phyloP scores from a whole-genome alignment of 1,139 yeast species.

The Lodderomyces parapsilosis region DNA sequence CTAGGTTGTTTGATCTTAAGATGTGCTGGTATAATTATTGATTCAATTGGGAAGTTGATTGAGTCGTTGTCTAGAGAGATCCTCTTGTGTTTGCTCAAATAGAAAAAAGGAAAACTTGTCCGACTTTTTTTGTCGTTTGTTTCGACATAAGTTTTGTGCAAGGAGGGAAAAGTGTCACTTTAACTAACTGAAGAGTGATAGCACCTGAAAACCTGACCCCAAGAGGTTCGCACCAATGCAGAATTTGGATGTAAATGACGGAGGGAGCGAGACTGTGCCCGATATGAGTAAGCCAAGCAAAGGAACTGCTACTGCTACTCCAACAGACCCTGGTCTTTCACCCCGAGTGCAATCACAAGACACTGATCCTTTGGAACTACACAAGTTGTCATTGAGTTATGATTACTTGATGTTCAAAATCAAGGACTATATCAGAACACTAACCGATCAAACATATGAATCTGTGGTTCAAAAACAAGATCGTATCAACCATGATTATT shows the following conservation, averaged over 20 bases:
- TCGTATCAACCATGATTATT: constrained; percentile 31
- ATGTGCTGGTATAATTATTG: too few species aligned
- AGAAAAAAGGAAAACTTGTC: neutral
- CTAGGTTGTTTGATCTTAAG: too few species aligned
- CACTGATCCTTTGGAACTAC: constrained; percentile 64
- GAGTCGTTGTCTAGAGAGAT: neutral
- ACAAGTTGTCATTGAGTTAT: constrained; percentile 55
- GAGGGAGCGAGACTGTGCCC: neutral
- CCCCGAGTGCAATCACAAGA: constrained; percentile 20
- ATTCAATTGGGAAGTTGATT: neutral
- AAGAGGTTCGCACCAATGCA: neutral
- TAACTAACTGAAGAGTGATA: too few species aligned
- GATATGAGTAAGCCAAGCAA: neutral
- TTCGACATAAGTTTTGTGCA: neutral
- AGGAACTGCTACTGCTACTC: neutral
- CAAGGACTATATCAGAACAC: constrained; percentile 47
- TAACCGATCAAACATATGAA: constrained; percentile 36
- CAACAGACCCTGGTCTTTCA: constrained; percentile 2
- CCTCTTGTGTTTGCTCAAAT: neutral
- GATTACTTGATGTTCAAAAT: constrained; percentile 65
- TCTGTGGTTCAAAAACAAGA: constrained; percentile 29
- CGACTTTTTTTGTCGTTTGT: neutral
- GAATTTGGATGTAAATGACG: neutral
- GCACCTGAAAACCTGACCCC: too few species aligned
- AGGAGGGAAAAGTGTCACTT: neutral